Percentiles rank a stretch among this genome's conserved stretches.
Evolutionary conservation across 768 basidiomycete species (phyloP).

Genomic region (Tephrocybe sp.): DNA sequence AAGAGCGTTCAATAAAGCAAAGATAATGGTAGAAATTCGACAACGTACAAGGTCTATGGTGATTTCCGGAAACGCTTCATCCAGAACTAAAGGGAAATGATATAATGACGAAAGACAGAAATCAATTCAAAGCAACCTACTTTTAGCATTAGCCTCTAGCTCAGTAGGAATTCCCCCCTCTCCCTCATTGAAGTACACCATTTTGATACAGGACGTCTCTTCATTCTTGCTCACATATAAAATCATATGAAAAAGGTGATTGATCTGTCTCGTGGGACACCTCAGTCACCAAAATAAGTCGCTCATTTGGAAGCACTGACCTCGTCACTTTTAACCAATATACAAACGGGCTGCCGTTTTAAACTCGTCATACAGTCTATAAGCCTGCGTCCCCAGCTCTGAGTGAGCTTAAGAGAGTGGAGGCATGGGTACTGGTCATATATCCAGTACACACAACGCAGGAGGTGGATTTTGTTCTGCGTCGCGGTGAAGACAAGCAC

Average conservation of each 20-base stretch:
- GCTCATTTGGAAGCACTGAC: slow-evolving; percentile 31
- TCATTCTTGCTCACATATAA: slow-evolving; percentile 69
- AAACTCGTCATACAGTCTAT: slow-evolving; percentile 44
- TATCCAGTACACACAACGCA: slow-evolving; percentile 59
- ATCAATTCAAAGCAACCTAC: slow-evolving; percentile 22
- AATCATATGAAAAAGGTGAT: slow-evolving; percentile 62
- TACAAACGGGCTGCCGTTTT: slow-evolving; percentile 55
- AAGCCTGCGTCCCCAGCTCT: slow-evolving; percentile 41
- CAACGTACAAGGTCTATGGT: slow-evolving; percentile 59
- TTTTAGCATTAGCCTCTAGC: slow-evolving; percentile 70
- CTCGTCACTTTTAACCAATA: slow-evolving; percentile 67
- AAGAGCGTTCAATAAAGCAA: background rate
- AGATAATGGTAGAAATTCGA: background rate
- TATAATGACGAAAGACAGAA: background rate
- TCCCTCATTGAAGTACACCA: slow-evolving; percentile 63
- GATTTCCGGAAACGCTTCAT: slow-evolving; percentile 65
- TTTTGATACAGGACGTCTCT: slow-evolving; percentile 66
- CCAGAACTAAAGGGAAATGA: slow-evolving; percentile 37
- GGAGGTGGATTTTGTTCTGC: slow-evolving; percentile 53
- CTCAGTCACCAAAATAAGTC: background rate
- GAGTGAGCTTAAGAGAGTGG: slow-evolving; percentile 38
- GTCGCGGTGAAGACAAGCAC: slow-evolving; percentile 45
- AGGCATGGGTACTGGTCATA: slow-evolving; percentile 59
- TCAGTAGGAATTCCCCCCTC: slow-evolving; percentile 62
- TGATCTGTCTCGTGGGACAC: slow-evolving; percentile 51